phyloP scores from a whole-genome alignment of 23 red algal species.

The Gracilariopsis chorda region DNA sequence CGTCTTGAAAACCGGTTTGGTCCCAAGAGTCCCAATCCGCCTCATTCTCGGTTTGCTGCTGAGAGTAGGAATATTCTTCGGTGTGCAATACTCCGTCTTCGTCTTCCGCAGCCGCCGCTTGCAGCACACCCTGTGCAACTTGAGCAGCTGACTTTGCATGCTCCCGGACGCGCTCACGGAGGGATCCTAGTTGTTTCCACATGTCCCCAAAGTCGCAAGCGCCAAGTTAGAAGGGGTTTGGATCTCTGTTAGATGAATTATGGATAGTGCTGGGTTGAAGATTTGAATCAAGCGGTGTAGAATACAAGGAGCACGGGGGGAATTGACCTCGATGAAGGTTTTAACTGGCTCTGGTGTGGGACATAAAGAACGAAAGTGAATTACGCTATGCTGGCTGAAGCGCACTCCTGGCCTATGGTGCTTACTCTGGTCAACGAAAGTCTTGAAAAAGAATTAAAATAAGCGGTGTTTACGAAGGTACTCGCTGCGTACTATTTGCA shows the following conservation, averaged over 20 bases:
- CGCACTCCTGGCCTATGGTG: too few relatives aligned
- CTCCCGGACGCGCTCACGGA: conserved; percentile 55
- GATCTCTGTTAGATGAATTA: neutral
- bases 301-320: neutral
- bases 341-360: too few relatives aligned
- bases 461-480: too few relatives aligned
- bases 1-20: neutral
- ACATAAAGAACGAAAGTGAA: too few relatives aligned
- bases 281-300: neutral
- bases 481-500: too few relatives aligned
- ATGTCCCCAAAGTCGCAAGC: neutral
- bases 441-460: too few relatives aligned
- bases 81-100: neutral
- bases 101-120: conserved; percentile 47
- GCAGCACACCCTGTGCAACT: conserved; percentile 41
- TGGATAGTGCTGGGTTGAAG: neutral
- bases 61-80: neutral
- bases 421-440: too few relatives aligned
- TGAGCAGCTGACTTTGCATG: conserved; percentile 56
- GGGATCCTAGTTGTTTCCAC: conserved; percentile 46
- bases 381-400: too few relatives aligned
- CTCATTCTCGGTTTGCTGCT: neutral
- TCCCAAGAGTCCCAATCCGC: conserved; percentile 10
- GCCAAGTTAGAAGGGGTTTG: neutral
- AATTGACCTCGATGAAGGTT: too few relatives aligned